These are phyloP conservation scores for Spergularia marina DNA, from an alignment of 148 eudicot species.

Conservation along the genomic window DNA sequence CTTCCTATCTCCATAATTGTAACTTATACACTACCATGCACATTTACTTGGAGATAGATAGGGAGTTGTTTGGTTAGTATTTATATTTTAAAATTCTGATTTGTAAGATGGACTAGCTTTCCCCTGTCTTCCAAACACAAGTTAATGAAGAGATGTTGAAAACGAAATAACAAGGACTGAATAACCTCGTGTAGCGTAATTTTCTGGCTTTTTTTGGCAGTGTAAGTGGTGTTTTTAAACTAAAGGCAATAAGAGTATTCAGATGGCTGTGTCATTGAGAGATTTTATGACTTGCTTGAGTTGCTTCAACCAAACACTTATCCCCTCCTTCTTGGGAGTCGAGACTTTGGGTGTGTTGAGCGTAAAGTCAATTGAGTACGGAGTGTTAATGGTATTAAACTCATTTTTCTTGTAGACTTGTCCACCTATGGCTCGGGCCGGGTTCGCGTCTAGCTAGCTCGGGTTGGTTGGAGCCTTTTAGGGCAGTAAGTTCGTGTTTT, in stretches of 20 bases:
- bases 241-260: conserved; percentile 7
- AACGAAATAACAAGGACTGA: conserved; percentile 20
- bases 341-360: background rate
- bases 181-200: conserved; percentile 23
- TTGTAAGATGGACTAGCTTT: background rate
- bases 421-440: no score
- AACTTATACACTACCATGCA: background rate
- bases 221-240: background rate
- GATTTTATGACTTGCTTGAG: conserved; percentile 1
- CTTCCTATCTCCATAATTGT: background rate
- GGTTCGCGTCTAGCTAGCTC: no score
- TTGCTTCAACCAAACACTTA: background rate
- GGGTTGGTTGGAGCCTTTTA: no score
- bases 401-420: background rate
- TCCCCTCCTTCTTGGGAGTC: background rate
- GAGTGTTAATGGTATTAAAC: background rate
- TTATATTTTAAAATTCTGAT: background rate
- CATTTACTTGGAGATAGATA: background rate
- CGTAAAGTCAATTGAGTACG: conserved; percentile 16
- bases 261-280: conserved; percentile 16
- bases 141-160: conserved; percentile 29
- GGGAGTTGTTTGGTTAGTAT: background rate
- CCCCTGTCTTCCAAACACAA: conserved; percentile 16
- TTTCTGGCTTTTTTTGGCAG: conserved; percentile 19
- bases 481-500: no score